Conservation (phyloP, 2,329 filamentous ascomycete species). For the Pseudopithomyces chartarum region DNA sequence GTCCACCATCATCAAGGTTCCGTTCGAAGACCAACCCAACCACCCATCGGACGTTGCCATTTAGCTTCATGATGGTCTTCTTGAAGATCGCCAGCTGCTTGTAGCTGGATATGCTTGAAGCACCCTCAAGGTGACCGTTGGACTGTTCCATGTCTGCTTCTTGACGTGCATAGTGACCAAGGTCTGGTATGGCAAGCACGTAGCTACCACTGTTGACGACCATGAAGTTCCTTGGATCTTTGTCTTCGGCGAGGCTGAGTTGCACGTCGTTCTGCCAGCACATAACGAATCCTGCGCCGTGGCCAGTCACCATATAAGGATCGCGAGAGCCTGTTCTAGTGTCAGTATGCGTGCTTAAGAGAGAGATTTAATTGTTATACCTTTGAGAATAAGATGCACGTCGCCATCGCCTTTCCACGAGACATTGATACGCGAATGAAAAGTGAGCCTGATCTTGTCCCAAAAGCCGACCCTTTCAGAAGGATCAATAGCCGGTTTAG, state of each 20-base stretch:
- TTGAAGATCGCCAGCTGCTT: conserved; percentile 86
- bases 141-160: conserved; percentile 53
- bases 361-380: conserved; percentile 43
- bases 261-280: conserved; percentile 95
- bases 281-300: conserved; percentile 95
- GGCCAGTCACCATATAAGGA: conserved; percentile 89
- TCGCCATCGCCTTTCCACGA: conserved; percentile 96
- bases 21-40: conserved; percentile 91
- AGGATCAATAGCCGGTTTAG: conserved; percentile 90
- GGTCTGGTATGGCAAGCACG: conserved; percentile 91
- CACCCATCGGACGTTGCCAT: conserved; percentile 92
- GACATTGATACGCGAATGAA: conserved; percentile 87
- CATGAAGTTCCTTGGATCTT: conserved; percentile 93
- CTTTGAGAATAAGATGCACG: conserved; percentile 91
- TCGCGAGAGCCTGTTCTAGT: conserved; percentile 69
- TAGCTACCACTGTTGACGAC: conserved; percentile 95
- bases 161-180: conserved; percentile 82
- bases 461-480: conserved; percentile 96
- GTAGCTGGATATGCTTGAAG: conserved; percentile 66
- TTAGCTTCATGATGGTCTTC: conserved; percentile 98
- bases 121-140: conserved; percentile 61
- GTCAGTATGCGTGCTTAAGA: conserved; percentile 10
- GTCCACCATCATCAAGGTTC: conserved; percentile 70
- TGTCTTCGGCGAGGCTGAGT: conserved; percentile 81
- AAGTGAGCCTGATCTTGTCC: conserved; percentile 95